phyloP scores from a whole-genome alignment of 2,329 filamentous ascomycete species.

The Onygenales sp. region DNA sequence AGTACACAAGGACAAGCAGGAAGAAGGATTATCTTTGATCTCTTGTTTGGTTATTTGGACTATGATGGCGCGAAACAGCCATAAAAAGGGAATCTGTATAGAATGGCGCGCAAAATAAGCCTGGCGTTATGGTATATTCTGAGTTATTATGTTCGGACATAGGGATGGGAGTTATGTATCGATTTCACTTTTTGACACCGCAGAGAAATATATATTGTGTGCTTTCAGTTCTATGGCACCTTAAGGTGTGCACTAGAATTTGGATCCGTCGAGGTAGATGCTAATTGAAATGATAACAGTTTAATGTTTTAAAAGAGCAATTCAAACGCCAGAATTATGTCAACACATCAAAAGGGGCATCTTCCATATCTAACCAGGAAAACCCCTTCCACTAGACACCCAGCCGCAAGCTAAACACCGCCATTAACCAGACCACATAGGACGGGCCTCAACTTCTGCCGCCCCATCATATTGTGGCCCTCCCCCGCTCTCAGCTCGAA shows the following conservation, averaged over 20 bases:
- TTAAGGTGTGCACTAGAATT: background rate
- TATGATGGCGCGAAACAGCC: too few species aligned
- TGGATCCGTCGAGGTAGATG: background rate
- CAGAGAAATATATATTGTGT: background rate
- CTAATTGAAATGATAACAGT: background rate
- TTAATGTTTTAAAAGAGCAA: background rate
- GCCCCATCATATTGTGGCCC: too few species aligned
- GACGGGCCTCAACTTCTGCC: too few species aligned
- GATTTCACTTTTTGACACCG: background rate
- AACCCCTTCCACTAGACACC: background rate
- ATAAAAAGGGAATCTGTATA: background rate
- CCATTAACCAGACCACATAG: too few species aligned
- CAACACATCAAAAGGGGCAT: background rate
- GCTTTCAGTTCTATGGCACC: too few species aligned
- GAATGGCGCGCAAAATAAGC: background rate
- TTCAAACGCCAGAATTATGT: background rate
- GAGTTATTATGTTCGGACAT: background rate
- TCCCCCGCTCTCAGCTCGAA: too few species aligned
- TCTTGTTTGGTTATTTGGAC: background rate
- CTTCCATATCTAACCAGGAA: background rate
- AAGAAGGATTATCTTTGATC: constrained; percentile 87
- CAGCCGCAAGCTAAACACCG: too few species aligned
- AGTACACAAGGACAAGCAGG: constrained; percentile 84
- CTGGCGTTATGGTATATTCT: background rate
- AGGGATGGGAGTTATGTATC: background rate